phyloP scores from a whole-genome alignment of 73 alveolate species.

The Paramecium sexaurelia region DNA sequence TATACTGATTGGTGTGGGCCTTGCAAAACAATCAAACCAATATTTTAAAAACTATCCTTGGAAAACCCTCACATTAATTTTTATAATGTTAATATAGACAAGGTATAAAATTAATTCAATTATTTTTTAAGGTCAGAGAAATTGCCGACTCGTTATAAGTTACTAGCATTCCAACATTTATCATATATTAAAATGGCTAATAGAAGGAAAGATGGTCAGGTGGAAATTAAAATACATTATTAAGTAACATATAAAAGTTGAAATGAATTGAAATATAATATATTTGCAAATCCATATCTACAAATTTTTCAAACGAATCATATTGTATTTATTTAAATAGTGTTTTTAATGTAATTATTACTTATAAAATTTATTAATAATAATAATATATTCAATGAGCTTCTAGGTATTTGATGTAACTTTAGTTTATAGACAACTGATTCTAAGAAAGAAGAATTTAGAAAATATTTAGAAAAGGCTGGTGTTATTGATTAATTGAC shows the following conservation, averaged over 20 bases:
- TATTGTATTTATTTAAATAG: no score
- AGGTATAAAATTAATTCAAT: not conserved
- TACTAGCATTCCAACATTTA: constrained; percentile 60
- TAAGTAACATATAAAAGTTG: not conserved
- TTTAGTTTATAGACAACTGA: constrained; percentile 76
- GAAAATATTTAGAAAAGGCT: constrained; percentile 91
- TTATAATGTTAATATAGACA: constrained; percentile 52
- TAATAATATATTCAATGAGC: not conserved
- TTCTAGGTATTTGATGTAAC: not conserved
- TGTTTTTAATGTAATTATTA: no score
- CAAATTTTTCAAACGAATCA: not conserved
- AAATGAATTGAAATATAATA: not conserved
- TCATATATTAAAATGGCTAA: constrained; percentile 34
- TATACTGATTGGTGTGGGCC: constrained; percentile 71
- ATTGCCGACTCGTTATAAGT: constrained; percentile 33
- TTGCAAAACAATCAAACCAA: constrained; percentile 52
- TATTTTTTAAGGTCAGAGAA: not conserved
- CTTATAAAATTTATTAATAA: no score
- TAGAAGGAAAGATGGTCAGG: constrained; percentile 37
- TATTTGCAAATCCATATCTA: not conserved
- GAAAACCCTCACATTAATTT: constrained; percentile 50
- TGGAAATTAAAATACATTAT: not conserved
- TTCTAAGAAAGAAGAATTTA: constrained; percentile 94
- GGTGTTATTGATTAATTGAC: constrained; percentile 92
- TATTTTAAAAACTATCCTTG: constrained; percentile 26